Conservation (phyloP, 208 protist genomes). For the Trypanosoma rangeli region DNA sequence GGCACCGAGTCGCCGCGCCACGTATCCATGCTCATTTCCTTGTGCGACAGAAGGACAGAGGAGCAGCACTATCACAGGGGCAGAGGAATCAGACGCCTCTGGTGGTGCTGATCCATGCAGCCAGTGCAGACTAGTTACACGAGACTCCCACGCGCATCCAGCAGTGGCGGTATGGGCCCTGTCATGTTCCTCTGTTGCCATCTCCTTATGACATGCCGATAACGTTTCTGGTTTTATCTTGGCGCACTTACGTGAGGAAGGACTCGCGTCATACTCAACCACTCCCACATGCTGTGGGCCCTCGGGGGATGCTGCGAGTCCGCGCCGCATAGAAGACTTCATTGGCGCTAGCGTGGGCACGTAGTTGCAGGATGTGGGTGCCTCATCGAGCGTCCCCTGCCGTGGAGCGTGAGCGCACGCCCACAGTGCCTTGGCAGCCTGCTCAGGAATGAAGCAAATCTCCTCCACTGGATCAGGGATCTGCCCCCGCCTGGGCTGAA, state of each 20-base stretch:
- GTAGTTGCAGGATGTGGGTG: background rate
- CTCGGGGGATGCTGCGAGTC: background rate
- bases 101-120: slow-evolving; percentile 15
- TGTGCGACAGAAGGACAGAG: slow-evolving; percentile 27
- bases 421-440: slow-evolving; percentile 1
- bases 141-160: background rate
- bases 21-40: slow-evolving; percentile 15
- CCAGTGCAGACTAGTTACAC: slow-evolving; percentile 21
- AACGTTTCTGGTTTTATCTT: background rate
- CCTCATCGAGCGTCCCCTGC: background rate
- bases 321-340: background rate
- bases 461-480: slow-evolving; percentile 6
- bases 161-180: background rate
- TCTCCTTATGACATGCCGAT: background rate
- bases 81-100: background rate
- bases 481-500: background rate
- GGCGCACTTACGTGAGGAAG: background rate
- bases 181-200: background rate
- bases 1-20: slow-evolving; percentile 13
- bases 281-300: background rate
- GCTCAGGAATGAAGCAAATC: slow-evolving; percentile 2
- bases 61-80: slow-evolving; percentile 23
- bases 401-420: background rate
- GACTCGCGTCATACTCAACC: background rate
- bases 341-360: background rate